Evolutionary conservation across 768 basidiomycete genomes (phyloP).

Genomic region (Naganishia onofrii): DNA sequence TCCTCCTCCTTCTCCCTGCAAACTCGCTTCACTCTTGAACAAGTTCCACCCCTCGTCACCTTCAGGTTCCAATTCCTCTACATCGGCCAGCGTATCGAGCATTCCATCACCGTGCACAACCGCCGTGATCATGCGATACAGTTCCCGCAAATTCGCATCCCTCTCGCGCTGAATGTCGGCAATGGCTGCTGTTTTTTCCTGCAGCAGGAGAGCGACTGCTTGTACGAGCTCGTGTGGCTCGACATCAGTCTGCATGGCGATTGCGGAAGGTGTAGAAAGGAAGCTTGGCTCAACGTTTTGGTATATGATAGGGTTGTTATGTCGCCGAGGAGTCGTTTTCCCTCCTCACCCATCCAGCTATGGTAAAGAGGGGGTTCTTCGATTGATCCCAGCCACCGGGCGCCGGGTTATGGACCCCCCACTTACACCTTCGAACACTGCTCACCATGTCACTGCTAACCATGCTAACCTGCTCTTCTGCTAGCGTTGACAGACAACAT

Average conservation of each 20-base stretch:
- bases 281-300: background rate
- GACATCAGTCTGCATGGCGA: constrained; percentile 8
- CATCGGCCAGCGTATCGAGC: background rate
- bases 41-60: constrained; percentile 4
- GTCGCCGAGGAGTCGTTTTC: background rate
- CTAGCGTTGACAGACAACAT: too few relatives aligned
- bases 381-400: background rate
- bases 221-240: constrained; percentile 1
- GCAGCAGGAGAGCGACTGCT: constrained; percentile 10
- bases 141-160: constrained; percentile 5
- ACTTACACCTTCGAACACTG: too few relatives aligned
- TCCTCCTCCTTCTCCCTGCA: constrained; percentile 7
- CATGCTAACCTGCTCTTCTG: too few relatives aligned
- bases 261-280: background rate
- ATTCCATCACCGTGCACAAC: constrained; percentile 21
- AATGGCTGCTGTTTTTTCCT: constrained; percentile 6
- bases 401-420: background rate
- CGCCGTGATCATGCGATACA: constrained; percentile 25
- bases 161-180: background rate
- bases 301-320: background rate
- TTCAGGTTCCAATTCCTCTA: background rate
- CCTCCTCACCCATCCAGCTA: background rate
- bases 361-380: background rate
- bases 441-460: too few relatives aligned
- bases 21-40: constrained; percentile 12